A percentile compares a stretch with the other conserved stretches of the same genome.
These are phyloP conservation scores for Litsea cubeba DNA, from an alignment of 164 flowering plant species.

Conservation along the genomic window DNA sequence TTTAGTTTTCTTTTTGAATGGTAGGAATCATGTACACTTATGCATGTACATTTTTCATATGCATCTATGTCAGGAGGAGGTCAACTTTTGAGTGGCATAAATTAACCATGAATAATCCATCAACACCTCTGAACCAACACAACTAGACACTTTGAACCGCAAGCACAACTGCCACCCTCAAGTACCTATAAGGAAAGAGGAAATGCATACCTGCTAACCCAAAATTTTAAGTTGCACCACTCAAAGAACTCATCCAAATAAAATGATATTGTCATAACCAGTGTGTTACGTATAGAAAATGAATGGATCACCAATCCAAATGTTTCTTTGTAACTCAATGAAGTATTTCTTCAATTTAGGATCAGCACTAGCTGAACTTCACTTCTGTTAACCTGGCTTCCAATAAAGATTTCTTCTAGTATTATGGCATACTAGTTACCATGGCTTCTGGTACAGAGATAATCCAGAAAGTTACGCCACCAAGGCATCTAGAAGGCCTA, in stretches of 20 bases:
- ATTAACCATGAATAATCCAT: background rate
- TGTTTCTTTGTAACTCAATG: background rate
- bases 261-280: background rate
- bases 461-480: background rate
- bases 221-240: background rate
- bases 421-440: background rate
- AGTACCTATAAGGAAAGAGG: background rate
- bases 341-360: background rate
- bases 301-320: background rate
- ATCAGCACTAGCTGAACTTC: background rate
- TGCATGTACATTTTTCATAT: background rate
- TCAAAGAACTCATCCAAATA: background rate
- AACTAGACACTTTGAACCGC: background rate
- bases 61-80: background rate
- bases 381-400: background rate
- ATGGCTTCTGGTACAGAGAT: background rate
- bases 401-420: background rate
- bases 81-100: background rate
- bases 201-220: background rate
- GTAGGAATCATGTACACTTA: no score
- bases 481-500: background rate
- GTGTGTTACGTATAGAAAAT: background rate
- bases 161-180: background rate
- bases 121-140: background rate
- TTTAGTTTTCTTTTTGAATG: no score